A percentile compares a stretch with the other conserved stretches of the same genome.
Conservation (phyloP, 2,329 filamentous ascomycete species). For the Talaromyces verruculosus region DNA sequence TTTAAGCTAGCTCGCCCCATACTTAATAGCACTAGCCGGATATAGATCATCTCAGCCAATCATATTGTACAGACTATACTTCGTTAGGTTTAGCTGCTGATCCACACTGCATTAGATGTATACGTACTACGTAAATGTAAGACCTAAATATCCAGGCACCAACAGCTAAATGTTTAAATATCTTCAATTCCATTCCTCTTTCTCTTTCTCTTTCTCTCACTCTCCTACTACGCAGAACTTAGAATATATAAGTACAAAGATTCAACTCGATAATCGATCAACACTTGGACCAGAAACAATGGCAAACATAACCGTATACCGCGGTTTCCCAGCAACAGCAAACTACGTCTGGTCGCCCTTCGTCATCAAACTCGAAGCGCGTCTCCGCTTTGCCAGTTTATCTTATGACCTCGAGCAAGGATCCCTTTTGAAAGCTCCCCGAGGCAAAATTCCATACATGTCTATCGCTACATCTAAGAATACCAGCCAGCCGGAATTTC, state of each 20-base stretch:
- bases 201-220: not conserved
- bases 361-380: slow-evolving; percentile 62
- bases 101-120: not conserved
- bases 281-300: not conserved
- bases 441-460: slow-evolving; percentile 61
- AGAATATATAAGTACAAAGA: not conserved
- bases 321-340: slow-evolving; percentile 48
- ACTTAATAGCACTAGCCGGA: not conserved
- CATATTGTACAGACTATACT: not conserved
- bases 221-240: not conserved
- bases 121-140: not conserved
- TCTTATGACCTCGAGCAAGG: slow-evolving; percentile 51
- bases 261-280: not conserved
- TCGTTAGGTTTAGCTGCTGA: not conserved
- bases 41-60: not conserved
- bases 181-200: not conserved
- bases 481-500: slow-evolving; percentile 23
- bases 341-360: slow-evolving; percentile 61
- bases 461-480: not conserved
- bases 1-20: not conserved
- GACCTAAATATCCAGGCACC: not conserved
- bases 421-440: slow-evolving; percentile 49
- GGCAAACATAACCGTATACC: slow-evolving; percentile 46
- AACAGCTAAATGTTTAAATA: not conserved
- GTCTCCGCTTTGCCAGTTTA: slow-evolving; percentile 56